Conservation (phyloP, 331 rosid species). For the Rosa hybrid region DNA sequence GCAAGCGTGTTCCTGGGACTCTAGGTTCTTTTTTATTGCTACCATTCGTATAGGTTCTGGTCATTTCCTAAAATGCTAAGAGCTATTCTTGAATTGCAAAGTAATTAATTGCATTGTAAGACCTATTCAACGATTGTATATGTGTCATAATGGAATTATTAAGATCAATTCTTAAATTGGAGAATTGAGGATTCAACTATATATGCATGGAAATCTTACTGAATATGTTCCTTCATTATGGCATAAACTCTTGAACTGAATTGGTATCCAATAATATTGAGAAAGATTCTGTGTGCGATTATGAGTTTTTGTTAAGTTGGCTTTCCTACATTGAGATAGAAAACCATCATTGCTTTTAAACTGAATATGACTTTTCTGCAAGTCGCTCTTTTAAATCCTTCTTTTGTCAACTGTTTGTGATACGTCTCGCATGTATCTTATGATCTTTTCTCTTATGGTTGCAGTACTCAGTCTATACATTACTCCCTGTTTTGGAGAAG, state of each 20-base stretch:
- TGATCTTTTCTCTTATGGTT: not conserved
- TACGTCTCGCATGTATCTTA: not conserved
- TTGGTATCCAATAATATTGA: not conserved
- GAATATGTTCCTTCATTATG: not conserved
- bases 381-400: not conserved
- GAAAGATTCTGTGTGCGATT: not conserved
- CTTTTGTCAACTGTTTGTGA: not conserved
- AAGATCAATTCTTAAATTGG: not conserved
- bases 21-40: not conserved
- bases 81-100: constrained; percentile 5
- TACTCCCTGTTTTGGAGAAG: not conserved
- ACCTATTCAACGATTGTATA: not conserved
- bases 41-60: not conserved
- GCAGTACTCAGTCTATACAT: not conserved
- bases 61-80: not conserved
- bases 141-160: not conserved
- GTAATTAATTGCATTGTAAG: not conserved
- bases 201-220: not conserved
- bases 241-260: not conserved
- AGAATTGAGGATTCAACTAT: not conserved
- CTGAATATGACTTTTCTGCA: not conserved
- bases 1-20: not conserved
- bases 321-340: not conserved
- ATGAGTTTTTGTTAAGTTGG: not conserved
- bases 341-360: not conserved